These are phyloP conservation scores for Podospora pseudocomata DNA, from an alignment of 495 filamentous ascomycete species.

Conservation along the genomic window DNA sequence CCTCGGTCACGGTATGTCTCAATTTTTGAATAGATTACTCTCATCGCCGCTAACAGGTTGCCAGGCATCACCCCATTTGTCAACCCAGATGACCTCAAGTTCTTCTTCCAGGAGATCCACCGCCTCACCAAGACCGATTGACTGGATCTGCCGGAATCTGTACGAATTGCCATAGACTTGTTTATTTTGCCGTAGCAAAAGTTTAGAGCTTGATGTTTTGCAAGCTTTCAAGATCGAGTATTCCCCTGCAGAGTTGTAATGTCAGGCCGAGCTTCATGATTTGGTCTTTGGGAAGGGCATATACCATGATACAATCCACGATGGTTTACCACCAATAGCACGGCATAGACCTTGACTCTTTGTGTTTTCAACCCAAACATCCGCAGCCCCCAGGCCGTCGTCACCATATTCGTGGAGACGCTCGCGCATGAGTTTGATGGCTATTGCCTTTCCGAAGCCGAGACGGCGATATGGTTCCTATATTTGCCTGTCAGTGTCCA, in stretches of 20 bases:
- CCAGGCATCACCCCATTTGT: conserved; percentile 88
- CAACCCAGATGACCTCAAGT: conserved; percentile 83
- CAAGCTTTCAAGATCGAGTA: conserved; percentile 20
- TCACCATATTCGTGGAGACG: conserved; percentile 35
- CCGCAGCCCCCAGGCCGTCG: conserved; percentile 41
- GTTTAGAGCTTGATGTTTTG: conserved; percentile 16
- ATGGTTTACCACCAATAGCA: conserved; percentile 39
- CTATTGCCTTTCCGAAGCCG: conserved; percentile 45
- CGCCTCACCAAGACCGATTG: conserved; percentile 46
- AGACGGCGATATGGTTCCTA: conserved; percentile 41
- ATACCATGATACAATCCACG: conserved; percentile 43
- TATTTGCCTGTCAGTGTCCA: neutral
- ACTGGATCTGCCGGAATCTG: conserved; percentile 4
- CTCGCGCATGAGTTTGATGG: conserved; percentile 39
- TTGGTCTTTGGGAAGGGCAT: conserved; percentile 14
- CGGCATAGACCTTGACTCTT: conserved; percentile 43
- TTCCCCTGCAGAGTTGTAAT: conserved; percentile 17
- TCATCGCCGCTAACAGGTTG: conserved; percentile 9
- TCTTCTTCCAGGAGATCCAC: conserved; percentile 92
- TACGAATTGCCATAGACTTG: conserved; percentile 7
- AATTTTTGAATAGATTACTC: conserved; percentile 1
- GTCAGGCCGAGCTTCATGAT: neutral
- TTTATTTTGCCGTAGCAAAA: neutral
- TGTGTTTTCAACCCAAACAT: conserved; percentile 40
- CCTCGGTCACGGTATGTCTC: conserved; percentile 80